Conservation (phyloP, 2,329 filamentous ascomycete species). For the Colletotrichum graminicola region DNA sequence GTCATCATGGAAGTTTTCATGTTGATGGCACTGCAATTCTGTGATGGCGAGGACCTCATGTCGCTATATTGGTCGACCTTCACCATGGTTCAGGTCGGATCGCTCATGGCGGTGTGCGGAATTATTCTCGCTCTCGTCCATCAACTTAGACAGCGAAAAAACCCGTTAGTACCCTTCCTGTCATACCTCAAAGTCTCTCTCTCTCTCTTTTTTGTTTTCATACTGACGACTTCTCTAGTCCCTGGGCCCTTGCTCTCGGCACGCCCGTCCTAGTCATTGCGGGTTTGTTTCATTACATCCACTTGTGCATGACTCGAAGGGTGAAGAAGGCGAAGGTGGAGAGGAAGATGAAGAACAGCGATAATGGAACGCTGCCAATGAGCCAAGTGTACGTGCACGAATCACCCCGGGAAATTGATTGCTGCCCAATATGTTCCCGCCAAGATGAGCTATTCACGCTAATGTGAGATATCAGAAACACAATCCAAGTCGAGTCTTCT, state of each 20-base stretch:
- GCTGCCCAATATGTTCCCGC: constrained; percentile 38
- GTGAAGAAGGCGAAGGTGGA: constrained; percentile 49
- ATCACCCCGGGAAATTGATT: constrained; percentile 17
- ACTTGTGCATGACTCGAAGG: constrained; percentile 54
- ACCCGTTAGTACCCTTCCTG: constrained; percentile 58
- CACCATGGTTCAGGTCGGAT: constrained; percentile 70
- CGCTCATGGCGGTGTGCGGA: constrained; percentile 69
- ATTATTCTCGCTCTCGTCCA: constrained; percentile 67
- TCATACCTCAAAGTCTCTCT: not conserved
- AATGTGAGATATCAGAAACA: constrained; percentile 50
- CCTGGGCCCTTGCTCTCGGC: constrained; percentile 70
- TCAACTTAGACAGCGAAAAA: constrained; percentile 60
- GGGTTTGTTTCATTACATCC: constrained; percentile 63
- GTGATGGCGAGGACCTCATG: constrained; percentile 71
- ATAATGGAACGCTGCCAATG: constrained; percentile 50
- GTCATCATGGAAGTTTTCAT: constrained; percentile 68
- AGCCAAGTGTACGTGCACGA: constrained; percentile 57
- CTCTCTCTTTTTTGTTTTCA: not conserved
- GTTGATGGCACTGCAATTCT: constrained; percentile 68
- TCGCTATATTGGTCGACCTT: constrained; percentile 72
- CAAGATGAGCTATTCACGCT: constrained; percentile 40
- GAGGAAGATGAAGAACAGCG: constrained; percentile 45
- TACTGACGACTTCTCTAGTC: constrained; percentile 49
- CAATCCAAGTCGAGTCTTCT: constrained; percentile 48
- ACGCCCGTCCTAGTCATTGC: constrained; percentile 72